Evolutionary conservation across 371 early-diverging fungal genomes (phyloP).

Genomic region (Nematocida minor): DNA sequence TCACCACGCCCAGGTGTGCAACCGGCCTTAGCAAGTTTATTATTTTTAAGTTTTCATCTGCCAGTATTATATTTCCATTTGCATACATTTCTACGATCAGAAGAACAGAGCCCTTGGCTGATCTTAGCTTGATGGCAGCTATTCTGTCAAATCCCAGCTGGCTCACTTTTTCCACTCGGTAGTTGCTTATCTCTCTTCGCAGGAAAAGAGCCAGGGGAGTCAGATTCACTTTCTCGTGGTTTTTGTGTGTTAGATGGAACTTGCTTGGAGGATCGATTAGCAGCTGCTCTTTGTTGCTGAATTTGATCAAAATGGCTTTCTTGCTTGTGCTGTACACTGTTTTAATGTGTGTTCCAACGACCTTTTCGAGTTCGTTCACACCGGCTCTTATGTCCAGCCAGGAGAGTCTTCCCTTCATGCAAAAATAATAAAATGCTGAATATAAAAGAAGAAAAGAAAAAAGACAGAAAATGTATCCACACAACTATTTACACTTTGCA

Average conservation of each 20-base stretch:
- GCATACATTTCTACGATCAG: slow-evolving; percentile 64
- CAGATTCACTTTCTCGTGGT: slow-evolving; percentile 55
- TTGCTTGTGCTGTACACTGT: slow-evolving; percentile 63
- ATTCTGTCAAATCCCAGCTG: slow-evolving; percentile 65
- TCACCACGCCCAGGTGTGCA: slow-evolving; percentile 38
- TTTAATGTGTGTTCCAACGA: slow-evolving; percentile 59
- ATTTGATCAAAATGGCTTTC: slow-evolving; percentile 59
- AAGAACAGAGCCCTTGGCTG: slow-evolving; percentile 27
- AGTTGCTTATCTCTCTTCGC: slow-evolving; percentile 55
- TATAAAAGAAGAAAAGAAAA: too few species aligned
- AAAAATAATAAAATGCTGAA: slow-evolving; percentile 31
- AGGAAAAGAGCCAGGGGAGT: slow-evolving; percentile 62
- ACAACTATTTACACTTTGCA: too few species aligned
- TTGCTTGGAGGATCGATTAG: slow-evolving; percentile 65
- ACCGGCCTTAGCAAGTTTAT: slow-evolving; percentile 35
- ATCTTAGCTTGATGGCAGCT: slow-evolving; percentile 56
- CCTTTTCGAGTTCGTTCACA: slow-evolving; percentile 61
- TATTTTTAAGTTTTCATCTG: slow-evolving; percentile 55
- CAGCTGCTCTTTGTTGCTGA: slow-evolving; percentile 63
- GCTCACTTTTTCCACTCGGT: slow-evolving; percentile 56
- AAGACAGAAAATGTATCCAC: too few species aligned
- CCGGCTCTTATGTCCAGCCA: slow-evolving; percentile 64
- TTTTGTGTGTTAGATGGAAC: slow-evolving; percentile 58
- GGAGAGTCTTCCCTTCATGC: slow-evolving; percentile 65
- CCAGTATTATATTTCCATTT: slow-evolving; percentile 64